phyloP scores from a whole-genome alignment of 768 basidiomycete genomes.

The Mycena pura region DNA sequence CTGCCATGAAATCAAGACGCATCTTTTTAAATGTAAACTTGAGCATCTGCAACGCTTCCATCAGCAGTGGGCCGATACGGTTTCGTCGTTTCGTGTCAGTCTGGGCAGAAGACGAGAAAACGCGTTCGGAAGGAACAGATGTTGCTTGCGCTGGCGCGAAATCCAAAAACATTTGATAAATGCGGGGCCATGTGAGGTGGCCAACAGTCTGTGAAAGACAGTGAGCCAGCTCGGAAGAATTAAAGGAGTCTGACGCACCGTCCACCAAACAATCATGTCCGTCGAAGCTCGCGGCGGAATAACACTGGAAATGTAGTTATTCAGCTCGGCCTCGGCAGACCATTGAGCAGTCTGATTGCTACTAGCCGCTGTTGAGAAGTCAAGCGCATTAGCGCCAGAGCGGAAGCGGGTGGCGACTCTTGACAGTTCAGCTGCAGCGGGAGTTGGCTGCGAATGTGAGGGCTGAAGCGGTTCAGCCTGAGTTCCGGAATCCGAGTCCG shows the following conservation, averaged over 20 bases:
- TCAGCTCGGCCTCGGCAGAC: conserved; percentile 8
- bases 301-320: conserved; percentile 4
- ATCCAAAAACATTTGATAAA: conserved; percentile 6
- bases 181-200: conserved; percentile 4
- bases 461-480: conserved; percentile 5
- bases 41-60: conserved; percentile 8
- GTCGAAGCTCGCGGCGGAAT: conserved; percentile 8
- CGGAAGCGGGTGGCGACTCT: conserved; percentile 5
- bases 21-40: conserved; percentile 3
- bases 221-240: conserved; percentile 1
- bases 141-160: conserved; percentile 6
- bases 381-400: conserved; percentile 5
- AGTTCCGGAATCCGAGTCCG: conserved; percentile 2
- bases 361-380: conserved; percentile 12
- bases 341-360: conserved; percentile 1
- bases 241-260: not conserved
- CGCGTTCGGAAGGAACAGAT: conserved; percentile 12
- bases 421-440: too few species aligned
- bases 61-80: conserved; percentile 2
- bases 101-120: conserved; percentile 7
- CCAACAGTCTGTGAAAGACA: conserved; percentile 3
- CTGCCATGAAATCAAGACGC: too few species aligned
- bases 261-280: not conserved
- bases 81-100: too few species aligned
- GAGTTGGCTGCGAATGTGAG: conserved; percentile 7